These are phyloP conservation scores for Crithidia fasciculata DNA, from an alignment of 208 protist genomes.

Conservation along the genomic window DNA sequence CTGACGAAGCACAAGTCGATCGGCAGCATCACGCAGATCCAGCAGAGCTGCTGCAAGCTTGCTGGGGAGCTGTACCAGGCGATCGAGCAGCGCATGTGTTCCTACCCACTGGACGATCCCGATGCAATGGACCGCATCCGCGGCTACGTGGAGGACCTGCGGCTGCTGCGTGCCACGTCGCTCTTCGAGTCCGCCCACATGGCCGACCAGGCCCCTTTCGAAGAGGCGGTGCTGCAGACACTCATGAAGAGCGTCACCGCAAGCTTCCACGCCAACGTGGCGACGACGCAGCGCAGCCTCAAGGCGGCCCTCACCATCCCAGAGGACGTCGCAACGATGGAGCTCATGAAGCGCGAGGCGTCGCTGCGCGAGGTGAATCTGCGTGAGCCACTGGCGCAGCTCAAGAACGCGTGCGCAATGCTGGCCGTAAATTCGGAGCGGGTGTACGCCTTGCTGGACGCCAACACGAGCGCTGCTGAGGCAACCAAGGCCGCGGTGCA, in stretches of 20 bases:
- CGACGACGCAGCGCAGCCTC: constrained; percentile 57
- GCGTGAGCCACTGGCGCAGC: constrained; percentile 71
- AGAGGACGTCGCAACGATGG: constrained; percentile 40
- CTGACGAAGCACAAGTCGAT: constrained; percentile 66
- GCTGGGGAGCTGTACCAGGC: constrained; percentile 67
- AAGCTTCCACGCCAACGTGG: constrained; percentile 56
- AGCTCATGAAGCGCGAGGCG: constrained; percentile 34
- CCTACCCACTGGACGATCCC: constrained; percentile 73
- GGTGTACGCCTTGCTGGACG: constrained; percentile 40
- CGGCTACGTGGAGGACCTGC: constrained; percentile 73
- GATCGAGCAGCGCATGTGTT: constrained; percentile 70
- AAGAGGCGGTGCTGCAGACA: constrained; percentile 57
- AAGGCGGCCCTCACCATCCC: constrained; percentile 55
- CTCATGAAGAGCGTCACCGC: constrained; percentile 69
- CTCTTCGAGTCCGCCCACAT: constrained; percentile 42
- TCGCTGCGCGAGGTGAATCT: constrained; percentile 50
- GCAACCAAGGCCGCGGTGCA: constrained; percentile 37
- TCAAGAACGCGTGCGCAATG: constrained; percentile 83
- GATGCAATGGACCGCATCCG: constrained; percentile 82
- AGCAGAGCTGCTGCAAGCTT: constrained; percentile 52
- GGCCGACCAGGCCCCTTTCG: constrained; percentile 46
- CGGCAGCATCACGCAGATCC: constrained; percentile 65
- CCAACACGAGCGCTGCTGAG: neutral
- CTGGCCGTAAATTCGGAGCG: constrained; percentile 57
- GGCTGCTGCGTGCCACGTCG: constrained; percentile 83